These are phyloP conservation scores for Hypoxylon sp. DNA, from an alignment of 2,329 filamentous ascomycete species.

Conservation along the genomic window DNA sequence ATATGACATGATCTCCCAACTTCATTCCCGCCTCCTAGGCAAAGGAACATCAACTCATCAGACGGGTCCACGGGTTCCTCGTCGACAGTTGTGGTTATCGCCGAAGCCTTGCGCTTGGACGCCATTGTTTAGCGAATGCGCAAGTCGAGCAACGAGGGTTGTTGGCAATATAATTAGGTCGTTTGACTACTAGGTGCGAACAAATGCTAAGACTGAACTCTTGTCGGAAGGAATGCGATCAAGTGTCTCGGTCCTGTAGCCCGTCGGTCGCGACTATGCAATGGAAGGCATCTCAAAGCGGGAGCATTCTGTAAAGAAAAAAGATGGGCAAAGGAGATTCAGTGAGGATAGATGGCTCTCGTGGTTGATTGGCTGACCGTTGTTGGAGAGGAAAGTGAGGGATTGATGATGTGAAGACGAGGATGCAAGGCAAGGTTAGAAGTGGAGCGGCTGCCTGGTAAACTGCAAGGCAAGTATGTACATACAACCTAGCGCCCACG, in stretches of 20 bases:
- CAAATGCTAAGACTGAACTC: background rate
- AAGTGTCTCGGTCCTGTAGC: background rate
- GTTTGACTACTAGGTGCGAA: background rate
- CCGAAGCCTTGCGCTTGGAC: slow-evolving; percentile 89
- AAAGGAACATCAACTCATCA: slow-evolving; percentile 94
- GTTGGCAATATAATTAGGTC: background rate
- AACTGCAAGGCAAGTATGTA: slow-evolving; percentile 9
- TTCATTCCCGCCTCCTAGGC: slow-evolving; percentile 94
- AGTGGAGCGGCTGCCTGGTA: background rate
- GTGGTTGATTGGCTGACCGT: background rate
- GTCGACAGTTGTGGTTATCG: slow-evolving; percentile 73
- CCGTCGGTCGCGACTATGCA: background rate
- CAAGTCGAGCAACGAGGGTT: background rate
- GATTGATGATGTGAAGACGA: slow-evolving; percentile 2
- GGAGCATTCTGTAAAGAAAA: background rate
- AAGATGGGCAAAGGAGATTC: background rate
- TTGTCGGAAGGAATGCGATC: background rate
- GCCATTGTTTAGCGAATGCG: slow-evolving; percentile 70
- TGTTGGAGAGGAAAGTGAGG: background rate
- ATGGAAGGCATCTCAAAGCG: background rate
- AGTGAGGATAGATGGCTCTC: background rate
- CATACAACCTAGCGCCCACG: background rate
- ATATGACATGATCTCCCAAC: slow-evolving; percentile 98
- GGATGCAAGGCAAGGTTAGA: background rate
- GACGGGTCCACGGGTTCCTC: slow-evolving; percentile 93